Evolutionary conservation across 2,329 filamentous ascomycete genomes (phyloP), one percentile per base, ranked within the genome.

Genomic region (Mycosphaerelloides madeirae): DNA sequence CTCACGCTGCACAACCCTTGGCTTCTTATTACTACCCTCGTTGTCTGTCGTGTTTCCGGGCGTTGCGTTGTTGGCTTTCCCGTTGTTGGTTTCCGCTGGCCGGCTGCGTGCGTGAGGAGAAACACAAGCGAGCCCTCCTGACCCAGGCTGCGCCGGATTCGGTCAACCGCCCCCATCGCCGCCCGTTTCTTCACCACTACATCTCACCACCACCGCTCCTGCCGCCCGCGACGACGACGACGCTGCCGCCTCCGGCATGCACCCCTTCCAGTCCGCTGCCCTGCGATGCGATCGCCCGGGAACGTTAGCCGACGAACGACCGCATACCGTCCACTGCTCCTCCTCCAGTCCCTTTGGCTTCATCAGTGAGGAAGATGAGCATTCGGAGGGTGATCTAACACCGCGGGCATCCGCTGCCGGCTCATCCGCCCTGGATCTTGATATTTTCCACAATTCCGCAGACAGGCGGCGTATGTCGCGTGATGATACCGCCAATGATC

Each of bases 401-500:
- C 52, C 52, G 36, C 46, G 49, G 33, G 52, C 49, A 18, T 54
- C 52, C 22, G 46, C 46, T 25, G 40, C 44, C 19, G 43, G 48
- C n/a, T 25, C 31, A 15, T 9, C 36, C 6, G 29, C 16, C 9
- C 5, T 13, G 5, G 18, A 37, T 8, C 16, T 32, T 16, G 29
- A 14, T 28, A 22, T 29, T 12, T 18, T 12, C 3, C 15, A 31
- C 25, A 16, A 18, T 29, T 12, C 25, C 18, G 34, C 34, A 15
- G 25, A 6, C 16, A 38, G 36, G 29, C 29, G 28, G 18, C 46
- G 52, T 19, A 31, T 60, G 40, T 58, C 58, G 19, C 56, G 58
- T 44, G 58, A 61, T 44, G 57, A 61, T 31, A 59, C 58, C 15
- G 56, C 55, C 22, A 53, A 54, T 40, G 55, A 58, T 43, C 32